These are phyloP conservation scores for Erysimum pusillum DNA, from an alignment of 441 rosid species.

Conservation along the genomic window DNA sequence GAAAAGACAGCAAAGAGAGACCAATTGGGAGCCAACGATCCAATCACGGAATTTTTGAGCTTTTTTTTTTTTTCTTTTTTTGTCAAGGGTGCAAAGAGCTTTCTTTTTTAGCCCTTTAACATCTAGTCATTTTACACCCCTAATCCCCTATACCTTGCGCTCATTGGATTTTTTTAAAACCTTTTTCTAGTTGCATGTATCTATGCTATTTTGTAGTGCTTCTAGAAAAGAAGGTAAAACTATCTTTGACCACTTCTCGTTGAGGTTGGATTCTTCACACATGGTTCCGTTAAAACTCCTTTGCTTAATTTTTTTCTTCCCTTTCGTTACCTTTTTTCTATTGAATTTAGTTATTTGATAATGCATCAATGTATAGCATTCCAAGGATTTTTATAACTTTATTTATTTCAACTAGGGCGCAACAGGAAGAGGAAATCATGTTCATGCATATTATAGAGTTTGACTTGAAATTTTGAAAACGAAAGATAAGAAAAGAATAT, in stretches of 20 bases:
- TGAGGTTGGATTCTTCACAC: conserved; percentile 15
- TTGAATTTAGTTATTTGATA: neutral
- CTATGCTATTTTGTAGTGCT: conserved; percentile 8
- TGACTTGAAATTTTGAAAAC: conserved; percentile 16
- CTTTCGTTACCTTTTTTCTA: neutral
- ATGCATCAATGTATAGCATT: neutral
- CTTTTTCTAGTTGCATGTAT: conserved; percentile 17
- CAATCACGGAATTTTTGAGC: conserved; percentile 16
- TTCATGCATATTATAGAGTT: conserved; percentile 27
- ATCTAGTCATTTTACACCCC: conserved; percentile 20
- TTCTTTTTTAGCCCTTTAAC: conserved; percentile 20
- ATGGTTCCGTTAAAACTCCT: conserved; percentile 1
- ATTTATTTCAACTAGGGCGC: conserved; percentile 34
- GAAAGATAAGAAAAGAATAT: neutral
- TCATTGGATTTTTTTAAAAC: too few species aligned
- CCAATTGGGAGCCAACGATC: conserved; percentile 37
- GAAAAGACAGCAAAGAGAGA: conserved; percentile 28
- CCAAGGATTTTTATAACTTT: conserved; percentile 1
- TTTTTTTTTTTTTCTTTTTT: neutral
- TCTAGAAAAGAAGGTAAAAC: neutral
- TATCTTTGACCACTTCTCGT: conserved; percentile 4
- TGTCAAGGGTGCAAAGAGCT: too few species aligned
- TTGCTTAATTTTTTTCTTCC: neutral
- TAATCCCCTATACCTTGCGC: neutral
- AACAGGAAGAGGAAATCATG: conserved; percentile 9